A percentile compares a stretch with the other conserved stretches of the same genome.
Conservation (phyloP, 495 filamentous ascomycete genomes). For the Apodospora peruviana region DNA sequence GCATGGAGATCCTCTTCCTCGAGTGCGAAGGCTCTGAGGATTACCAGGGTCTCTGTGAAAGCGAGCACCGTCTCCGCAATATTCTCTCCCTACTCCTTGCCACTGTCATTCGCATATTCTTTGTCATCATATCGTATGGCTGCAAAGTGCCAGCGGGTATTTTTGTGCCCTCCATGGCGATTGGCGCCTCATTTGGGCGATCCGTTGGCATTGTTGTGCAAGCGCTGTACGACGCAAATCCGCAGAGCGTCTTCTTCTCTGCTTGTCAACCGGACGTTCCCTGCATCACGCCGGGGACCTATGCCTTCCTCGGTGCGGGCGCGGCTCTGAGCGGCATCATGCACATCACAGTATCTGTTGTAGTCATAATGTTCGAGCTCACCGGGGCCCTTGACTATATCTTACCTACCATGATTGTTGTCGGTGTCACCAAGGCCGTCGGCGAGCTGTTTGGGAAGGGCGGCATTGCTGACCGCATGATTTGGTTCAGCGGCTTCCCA, state of each 20-base stretch:
- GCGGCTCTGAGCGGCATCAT: slow-evolving; percentile 98
- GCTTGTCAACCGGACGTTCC: slow-evolving; percentile 87
- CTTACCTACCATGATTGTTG: slow-evolving; percentile 96
- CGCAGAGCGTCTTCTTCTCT: slow-evolving; percentile 76
- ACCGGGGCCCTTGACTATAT: slow-evolving; percentile 95
- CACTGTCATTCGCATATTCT: slow-evolving; percentile 70
- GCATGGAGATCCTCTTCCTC: slow-evolving; percentile 94
- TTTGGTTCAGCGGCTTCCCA: slow-evolving; percentile 98
- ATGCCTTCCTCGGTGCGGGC: slow-evolving; percentile 88
- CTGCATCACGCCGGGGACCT: slow-evolving; percentile 94
- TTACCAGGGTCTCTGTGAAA: slow-evolving; percentile 86
- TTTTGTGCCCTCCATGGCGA: slow-evolving; percentile 96
- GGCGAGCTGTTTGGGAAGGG: slow-evolving; percentile 89
- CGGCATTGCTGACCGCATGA: slow-evolving; percentile 96
- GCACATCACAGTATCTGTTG: slow-evolving; percentile 94
- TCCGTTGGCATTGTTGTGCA: slow-evolving; percentile 94
- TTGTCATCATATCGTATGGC: slow-evolving; percentile 96
- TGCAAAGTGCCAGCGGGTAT: slow-evolving; percentile 98
- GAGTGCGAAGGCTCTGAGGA: slow-evolving; percentile 93
- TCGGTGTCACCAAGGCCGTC: slow-evolving; percentile 93
- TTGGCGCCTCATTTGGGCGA: slow-evolving; percentile 89
- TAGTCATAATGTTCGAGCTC: slow-evolving; percentile 97
- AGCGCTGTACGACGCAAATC: slow-evolving; percentile 77
- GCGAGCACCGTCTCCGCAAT: slow-evolving; percentile 69
- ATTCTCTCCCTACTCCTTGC: slow-evolving; percentile 74